These are phyloP conservation scores for Salicornia ramosissima DNA, from an alignment of 148 eudicot species.

Conservation along the genomic window DNA sequence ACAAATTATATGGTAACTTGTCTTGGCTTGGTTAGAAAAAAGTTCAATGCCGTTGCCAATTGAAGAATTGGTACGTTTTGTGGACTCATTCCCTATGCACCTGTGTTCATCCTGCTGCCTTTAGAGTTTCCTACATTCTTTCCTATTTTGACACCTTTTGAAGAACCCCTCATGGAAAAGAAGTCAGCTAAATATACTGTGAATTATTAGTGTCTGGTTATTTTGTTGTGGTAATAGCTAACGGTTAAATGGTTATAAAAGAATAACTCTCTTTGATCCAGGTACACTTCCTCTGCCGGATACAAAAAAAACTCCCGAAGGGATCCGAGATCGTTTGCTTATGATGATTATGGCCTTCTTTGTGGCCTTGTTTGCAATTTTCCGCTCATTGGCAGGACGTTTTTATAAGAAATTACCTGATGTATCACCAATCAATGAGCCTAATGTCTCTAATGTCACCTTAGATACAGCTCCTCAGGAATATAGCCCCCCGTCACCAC, in stretches of 20 bases:
- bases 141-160: neutral
- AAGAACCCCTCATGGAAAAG: neutral
- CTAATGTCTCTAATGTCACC: constrained; percentile 32
- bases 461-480: constrained; percentile 36
- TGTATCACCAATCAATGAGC: constrained; percentile 28
- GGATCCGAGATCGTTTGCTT: constrained; percentile 39
- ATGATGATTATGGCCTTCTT: constrained; percentile 60
- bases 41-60: neutral
- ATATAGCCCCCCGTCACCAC: constrained; percentile 62
- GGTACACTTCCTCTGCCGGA: constrained; percentile 39
- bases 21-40: neutral
- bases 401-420: constrained; percentile 50
- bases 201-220: neutral
- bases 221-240: too few species aligned
- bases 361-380: constrained; percentile 42
- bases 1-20: too few species aligned
- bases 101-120: neutral
- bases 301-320: constrained; percentile 44
- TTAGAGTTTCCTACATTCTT: neutral
- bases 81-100: neutral
- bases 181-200: neutral
- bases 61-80: neutral
- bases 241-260: too few species aligned
- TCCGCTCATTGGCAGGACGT: constrained; percentile 39
- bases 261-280: constrained; percentile 30